Base-by-base conservation (phyloP, 371 early-diverging fungal species). In the Syncephalastrum sp. region DNA sequence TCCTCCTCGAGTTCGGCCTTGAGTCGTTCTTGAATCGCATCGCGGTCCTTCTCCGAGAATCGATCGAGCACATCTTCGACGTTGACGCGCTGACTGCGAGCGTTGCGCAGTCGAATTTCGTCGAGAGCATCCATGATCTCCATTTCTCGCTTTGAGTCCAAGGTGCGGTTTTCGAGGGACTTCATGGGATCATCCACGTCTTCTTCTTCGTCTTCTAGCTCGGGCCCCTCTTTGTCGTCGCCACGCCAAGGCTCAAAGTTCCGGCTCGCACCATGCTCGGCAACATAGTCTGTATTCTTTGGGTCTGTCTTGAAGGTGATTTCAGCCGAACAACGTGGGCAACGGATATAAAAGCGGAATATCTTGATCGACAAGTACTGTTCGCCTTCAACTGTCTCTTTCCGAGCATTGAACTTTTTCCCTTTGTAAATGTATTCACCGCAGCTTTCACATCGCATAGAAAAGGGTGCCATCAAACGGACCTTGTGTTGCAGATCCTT, bases 301-400 rank as follows among this genome's bases (percentile, higher is more conserved):
- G 98, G 99, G 70, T 99, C 99, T 0, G 99, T 99, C 64, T 95
- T 96, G 82, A 96, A 97, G 0, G 98, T 96, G 47, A 99, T 93
- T 74, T 95, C 96, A 2, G 90, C 91, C 1, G 94, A 88, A 74
- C 99, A 99, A 24, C 86, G 79, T 23, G 96, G 94, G 65, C 99
- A 99, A 74, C 77, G 83, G 57, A 99, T 96, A 69, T 95, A 94
- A 72, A 99, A 99, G 16, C 99, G 88, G 69, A 88, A 96, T 60
- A 97, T 90, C 70, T 90, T 83, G 68, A 95, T 93, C 46, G 65
- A 81, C 49, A 93, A 81, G 69, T 97, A 99, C 24, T 74, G 79
- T 68, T 95, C 96, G 13, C 84, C 88, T 45, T 86, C 79, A 0
- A 89, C 87, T 1, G 87, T 86, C 63, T 98, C 97, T 70, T 97